Evolutionary conservation across 2,329 filamentous ascomycete genomes (phyloP).

Genomic region (Beauveria pseudobassiana): DNA sequence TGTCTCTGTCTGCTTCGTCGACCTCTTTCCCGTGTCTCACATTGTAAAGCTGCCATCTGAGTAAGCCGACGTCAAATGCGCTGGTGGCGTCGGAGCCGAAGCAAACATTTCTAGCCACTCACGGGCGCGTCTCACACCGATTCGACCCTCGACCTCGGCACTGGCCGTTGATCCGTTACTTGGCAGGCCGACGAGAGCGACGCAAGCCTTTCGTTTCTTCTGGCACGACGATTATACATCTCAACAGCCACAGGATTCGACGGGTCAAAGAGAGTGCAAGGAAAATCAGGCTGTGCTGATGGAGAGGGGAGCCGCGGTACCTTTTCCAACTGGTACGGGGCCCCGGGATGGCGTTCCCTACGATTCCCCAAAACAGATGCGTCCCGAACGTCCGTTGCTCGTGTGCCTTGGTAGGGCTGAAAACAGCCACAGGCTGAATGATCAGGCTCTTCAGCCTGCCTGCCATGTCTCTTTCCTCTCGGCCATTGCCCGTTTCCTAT

Average conservation of each 20-base stretch:
- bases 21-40: background rate
- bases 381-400: background rate
- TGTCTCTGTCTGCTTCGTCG: background rate
- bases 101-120: background rate
- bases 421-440: background rate
- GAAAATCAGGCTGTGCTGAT: background rate
- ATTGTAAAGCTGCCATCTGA: background rate
- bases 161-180: background rate
- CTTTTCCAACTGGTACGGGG: background rate
- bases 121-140: background rate
- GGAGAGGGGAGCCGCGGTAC: background rate
- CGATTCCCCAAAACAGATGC: background rate
- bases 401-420: background rate
- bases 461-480: background rate
- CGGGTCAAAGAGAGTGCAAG: background rate
- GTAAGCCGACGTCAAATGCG: background rate
- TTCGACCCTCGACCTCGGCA: background rate
- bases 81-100: background rate
- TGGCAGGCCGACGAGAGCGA: background rate
- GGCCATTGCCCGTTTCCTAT: background rate
- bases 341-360: conserved; percentile 2
- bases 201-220: background rate
- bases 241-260: background rate
- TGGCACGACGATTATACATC: too few relatives aligned
- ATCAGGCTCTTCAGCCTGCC: background rate